Conservation (phyloP, 148 eudicot genomes). For the Vaccinium vitisidaea region DNA sequence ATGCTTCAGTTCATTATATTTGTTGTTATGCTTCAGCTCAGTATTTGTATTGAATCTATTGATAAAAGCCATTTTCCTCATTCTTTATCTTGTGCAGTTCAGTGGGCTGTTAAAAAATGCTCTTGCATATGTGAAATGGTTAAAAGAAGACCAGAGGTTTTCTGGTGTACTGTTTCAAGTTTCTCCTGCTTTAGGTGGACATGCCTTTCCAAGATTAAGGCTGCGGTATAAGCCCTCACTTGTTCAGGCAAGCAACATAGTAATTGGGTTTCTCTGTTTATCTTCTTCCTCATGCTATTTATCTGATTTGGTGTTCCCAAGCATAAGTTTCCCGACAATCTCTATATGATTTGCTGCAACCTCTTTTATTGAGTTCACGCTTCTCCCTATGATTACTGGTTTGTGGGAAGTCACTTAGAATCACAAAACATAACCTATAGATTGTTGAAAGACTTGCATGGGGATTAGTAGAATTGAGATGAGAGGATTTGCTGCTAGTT, state of each 20-base stretch:
- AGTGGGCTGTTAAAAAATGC: slow-evolving; percentile 92
- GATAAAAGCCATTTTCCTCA: slow-evolving; percentile 3
- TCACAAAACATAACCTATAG: not conserved
- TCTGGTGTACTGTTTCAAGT: slow-evolving; percentile 68
- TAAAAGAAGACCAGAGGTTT: slow-evolving; percentile 75
- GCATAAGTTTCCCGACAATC: not conserved
- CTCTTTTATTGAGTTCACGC: not conserved
- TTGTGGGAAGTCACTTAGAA: not conserved
- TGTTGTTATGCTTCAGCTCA: slow-evolving; percentile 8
- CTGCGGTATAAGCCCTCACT: slow-evolving; percentile 90
- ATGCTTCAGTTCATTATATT: slow-evolving; percentile 5
- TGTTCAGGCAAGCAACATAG: slow-evolving; percentile 71
- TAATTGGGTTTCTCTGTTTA: not conserved
- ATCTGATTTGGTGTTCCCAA: not conserved
- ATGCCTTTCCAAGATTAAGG: slow-evolving; percentile 89
- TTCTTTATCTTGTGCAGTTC: slow-evolving; percentile 54
- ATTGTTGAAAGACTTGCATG: not conserved
- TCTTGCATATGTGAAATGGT: slow-evolving; percentile 67
- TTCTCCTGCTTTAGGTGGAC: slow-evolving; percentile 70
- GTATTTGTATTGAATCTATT: not conserved
- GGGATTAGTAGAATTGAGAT: not conserved
- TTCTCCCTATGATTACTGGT: not conserved
- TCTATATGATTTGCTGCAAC: not conserved
- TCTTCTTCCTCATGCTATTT: not conserved
- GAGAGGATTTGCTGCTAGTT: not conserved